Percentiles rank a stretch among this genome's conserved stretches.
Conservation (phyloP, 306 rosid species). For the Prunus mira region DNA sequence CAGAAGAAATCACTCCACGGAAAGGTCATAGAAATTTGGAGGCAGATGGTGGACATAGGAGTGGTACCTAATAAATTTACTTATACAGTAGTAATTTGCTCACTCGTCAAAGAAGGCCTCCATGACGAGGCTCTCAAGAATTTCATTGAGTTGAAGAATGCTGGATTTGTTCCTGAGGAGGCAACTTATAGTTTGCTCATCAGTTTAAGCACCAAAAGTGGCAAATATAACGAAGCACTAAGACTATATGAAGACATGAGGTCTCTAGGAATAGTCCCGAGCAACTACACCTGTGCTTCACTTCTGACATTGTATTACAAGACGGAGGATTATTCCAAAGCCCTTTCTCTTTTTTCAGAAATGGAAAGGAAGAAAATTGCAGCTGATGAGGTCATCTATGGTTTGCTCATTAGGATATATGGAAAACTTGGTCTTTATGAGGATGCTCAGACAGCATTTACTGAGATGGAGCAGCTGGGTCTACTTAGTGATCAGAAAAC, state of each 20-base stretch:
- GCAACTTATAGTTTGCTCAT: constrained; percentile 71
- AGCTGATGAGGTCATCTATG: constrained; percentile 91
- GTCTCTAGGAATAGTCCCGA: constrained; percentile 58
- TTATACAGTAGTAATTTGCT: constrained; percentile 64
- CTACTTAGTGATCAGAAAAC: constrained; percentile 82
- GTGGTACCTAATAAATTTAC: constrained; percentile 64
- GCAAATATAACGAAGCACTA: constrained; percentile 53
- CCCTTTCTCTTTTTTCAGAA: constrained; percentile 81
- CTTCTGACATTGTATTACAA: constrained; percentile 81
- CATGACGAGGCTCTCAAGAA: constrained; percentile 56
- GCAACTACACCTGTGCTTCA: constrained; percentile 86
- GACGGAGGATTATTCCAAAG: constrained; percentile 76
- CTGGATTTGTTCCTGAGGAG: constrained; percentile 75
- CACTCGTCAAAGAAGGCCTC: constrained; percentile 59
- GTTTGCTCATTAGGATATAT: constrained; percentile 86
- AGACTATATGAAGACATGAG: constrained; percentile 73
- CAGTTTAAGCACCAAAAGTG: constrained; percentile 55
- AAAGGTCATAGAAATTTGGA: constrained; percentile 64
- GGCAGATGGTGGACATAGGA: constrained; percentile 55
- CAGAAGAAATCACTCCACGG: constrained; percentile 84
- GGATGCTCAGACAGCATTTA: constrained; percentile 75
- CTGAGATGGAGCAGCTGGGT: constrained; percentile 62
- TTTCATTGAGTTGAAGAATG: constrained; percentile 57
- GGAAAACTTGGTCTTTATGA: constrained; percentile 84
- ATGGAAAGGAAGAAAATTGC: constrained; percentile 58